Base-by-base conservation (phyloP, 495 filamentous ascomycete species). In the Trichoderma parareesei region DNA sequence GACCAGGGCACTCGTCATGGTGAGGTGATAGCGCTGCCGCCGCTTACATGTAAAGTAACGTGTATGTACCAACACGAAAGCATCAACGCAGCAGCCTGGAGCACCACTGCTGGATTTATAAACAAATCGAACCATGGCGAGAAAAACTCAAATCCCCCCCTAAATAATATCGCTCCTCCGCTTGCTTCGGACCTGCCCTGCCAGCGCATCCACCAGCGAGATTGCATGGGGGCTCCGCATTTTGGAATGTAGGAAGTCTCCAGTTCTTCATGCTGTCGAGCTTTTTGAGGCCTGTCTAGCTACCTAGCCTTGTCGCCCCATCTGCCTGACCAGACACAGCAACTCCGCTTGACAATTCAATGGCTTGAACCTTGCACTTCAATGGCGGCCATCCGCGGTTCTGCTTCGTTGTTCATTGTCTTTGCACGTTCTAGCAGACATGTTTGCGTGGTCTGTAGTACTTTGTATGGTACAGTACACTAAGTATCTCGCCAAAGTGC, bases 121-220 rank as follows among this genome's bases (percentile, higher is more conserved):
- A 57, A 48, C 44, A 48, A 48, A 48, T 16, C 11, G 44, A 48
- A 38, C 33, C 10, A 57, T 13, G 27, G 53, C 53, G 27, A 57
- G 53, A 38, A 57, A 37, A 55, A 55, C 27, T 27, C 27, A 57
- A 57, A 57, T 37, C 53, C 53, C 53, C 53, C 27, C 27, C 27
- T 27, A 27, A 27, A 27, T 35, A 57, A 35, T 57, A 57, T 57
- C 20, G 53, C 53, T 57, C 53, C 35, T 14, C 53, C 53, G 33
- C 53, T 57, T 33, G 4, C 11, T 37, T 37, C 53, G 53, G 53
- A 57, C 33, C 35, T 13, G 53, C 53, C 27, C 33, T 57, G 53
- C 53, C 53, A 57, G 53, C 53, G 53, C 53, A 57, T 57, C 53
- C 53, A 57, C 53, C 53, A 13, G 33, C 53, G 53, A 57, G 53